These are phyloP conservation scores for Schizophyllum commune DNA, from an alignment of 1,284 basidiomycete genomes.

Conservation along the genomic window DNA sequence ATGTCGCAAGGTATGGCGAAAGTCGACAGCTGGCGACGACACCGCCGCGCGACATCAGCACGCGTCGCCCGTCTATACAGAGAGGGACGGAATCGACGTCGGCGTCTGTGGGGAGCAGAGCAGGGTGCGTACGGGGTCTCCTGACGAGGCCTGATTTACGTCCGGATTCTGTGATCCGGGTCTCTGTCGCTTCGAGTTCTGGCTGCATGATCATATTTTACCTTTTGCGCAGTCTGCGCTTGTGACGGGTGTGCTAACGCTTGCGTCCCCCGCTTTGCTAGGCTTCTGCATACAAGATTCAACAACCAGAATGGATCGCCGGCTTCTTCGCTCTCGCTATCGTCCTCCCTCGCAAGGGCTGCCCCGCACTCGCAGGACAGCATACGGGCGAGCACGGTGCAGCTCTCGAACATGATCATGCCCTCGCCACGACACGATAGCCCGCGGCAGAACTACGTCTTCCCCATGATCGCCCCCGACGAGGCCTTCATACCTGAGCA, in stretches of 20 bases:
- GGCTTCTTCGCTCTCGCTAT: constrained; percentile 14
- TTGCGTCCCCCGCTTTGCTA: background rate
- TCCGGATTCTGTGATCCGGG: background rate
- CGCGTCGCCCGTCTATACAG: background rate
- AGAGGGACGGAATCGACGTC: background rate
- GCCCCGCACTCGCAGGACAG: constrained; percentile 45
- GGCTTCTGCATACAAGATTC: background rate
- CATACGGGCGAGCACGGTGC: constrained; percentile 60
- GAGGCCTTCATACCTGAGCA: background rate
- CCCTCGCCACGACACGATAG: constrained; percentile 16
- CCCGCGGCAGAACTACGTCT: background rate
- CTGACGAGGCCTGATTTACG: background rate
- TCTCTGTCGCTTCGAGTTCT: background rate
- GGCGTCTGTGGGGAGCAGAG: background rate
- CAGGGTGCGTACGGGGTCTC: background rate
- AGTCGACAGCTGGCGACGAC: background rate
- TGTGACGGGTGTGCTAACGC: background rate
- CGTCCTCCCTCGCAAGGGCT: constrained; percentile 15
- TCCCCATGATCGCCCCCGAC: background rate
- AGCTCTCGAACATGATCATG: constrained; percentile 49
- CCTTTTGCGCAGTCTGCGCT: too few relatives aligned
- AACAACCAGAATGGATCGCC: background rate
- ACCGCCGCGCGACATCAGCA: background rate
- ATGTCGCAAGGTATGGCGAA: background rate
- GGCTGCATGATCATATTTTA: background rate